Evolutionary conservation across 192 early-diverging fungal species (phyloP).

Genomic region (Umbelopsis ramanniana): DNA sequence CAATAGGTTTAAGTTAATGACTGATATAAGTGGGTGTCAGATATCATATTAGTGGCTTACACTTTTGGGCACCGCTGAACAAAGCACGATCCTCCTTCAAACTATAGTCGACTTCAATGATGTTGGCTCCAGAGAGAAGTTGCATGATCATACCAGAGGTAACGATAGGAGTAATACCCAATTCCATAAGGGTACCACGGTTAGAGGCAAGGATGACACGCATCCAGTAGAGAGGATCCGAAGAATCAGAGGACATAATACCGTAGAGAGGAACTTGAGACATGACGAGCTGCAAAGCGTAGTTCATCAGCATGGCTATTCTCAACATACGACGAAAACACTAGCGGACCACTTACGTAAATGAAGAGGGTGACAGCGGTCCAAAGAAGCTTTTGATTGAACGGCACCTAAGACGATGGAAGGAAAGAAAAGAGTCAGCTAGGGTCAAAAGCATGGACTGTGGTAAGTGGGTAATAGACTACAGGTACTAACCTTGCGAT

Average conservation of each 20-base stretch:
- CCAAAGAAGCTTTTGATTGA: slow-evolving; percentile 99
- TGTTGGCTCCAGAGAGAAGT: slow-evolving; percentile 95
- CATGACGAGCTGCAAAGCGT: slow-evolving; percentile 71
- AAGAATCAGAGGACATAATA: slow-evolving; percentile 99
- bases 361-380: slow-evolving; percentile 99
- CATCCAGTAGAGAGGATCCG: slow-evolving; percentile 99
- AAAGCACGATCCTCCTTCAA: slow-evolving; percentile 98
- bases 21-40: not conserved
- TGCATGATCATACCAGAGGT: slow-evolving; percentile 99
- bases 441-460: not conserved
- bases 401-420: slow-evolving; percentile 73
- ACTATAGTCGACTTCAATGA: slow-evolving; percentile 99
- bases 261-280: slow-evolving; percentile 99
- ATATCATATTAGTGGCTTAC: slow-evolving; percentile 40
- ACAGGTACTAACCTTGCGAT: slow-evolving; percentile 81
- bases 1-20: not conserved
- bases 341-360: slow-evolving; percentile 57
- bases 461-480: not conserved
- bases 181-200: slow-evolving; percentile 99
- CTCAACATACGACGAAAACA: not conserved
- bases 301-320: not conserved
- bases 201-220: slow-evolving; percentile 99
- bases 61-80: slow-evolving; percentile 99
- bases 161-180: slow-evolving; percentile 99
- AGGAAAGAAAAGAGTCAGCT: not conserved